Percentiles rank a stretch among this genome's conserved stretches.
Evolutionary conservation across 345 rosid species (phyloP).

Genomic region (Lepidium didymum): DNA sequence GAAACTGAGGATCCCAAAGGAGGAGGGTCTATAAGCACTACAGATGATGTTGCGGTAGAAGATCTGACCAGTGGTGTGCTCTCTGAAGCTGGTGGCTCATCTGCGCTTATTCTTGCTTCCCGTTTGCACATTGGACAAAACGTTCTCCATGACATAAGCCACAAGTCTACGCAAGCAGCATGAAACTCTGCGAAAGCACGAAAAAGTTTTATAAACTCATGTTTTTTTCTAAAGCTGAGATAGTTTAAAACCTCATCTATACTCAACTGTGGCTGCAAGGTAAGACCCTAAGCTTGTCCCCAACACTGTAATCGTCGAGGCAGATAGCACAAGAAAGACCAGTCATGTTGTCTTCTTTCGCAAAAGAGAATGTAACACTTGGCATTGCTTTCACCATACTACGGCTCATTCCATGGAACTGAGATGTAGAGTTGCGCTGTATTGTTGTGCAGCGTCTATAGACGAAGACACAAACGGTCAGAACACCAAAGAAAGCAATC

Average conservation of each 20-base stretch:
- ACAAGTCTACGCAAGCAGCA: slow-evolving; percentile 73
- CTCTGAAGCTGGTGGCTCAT: slow-evolving; percentile 71
- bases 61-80: slow-evolving; percentile 58
- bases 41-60: slow-evolving; percentile 37
- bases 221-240: background rate
- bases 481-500: slow-evolving; percentile 61
- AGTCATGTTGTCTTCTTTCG: slow-evolving; percentile 62
- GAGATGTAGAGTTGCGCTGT: slow-evolving; percentile 34
- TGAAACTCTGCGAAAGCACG: slow-evolving; percentile 58
- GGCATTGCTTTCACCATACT: slow-evolving; percentile 86
- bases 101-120: slow-evolving; percentile 56
- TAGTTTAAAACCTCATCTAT: background rate
- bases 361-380: slow-evolving; percentile 61
- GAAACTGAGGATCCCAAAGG: slow-evolving; percentile 40
- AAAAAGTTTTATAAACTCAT: background rate
- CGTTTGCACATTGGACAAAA: slow-evolving; percentile 91
- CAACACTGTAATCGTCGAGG: slow-evolving; percentile 78
- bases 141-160: slow-evolving; percentile 86
- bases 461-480: slow-evolving; percentile 60
- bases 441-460: slow-evolving; percentile 54
- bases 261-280: slow-evolving; percentile 78
- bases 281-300: slow-evolving; percentile 77
- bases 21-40: slow-evolving; percentile 36
- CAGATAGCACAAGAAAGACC: slow-evolving; percentile 76
- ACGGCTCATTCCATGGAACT: slow-evolving; percentile 76